Percentiles rank a stretch among this genome's conserved stretches.
These are phyloP conservation scores for Vitis rotundifolia DNA, from an alignment of 164 flowering plant species.

Conservation along the genomic window DNA sequence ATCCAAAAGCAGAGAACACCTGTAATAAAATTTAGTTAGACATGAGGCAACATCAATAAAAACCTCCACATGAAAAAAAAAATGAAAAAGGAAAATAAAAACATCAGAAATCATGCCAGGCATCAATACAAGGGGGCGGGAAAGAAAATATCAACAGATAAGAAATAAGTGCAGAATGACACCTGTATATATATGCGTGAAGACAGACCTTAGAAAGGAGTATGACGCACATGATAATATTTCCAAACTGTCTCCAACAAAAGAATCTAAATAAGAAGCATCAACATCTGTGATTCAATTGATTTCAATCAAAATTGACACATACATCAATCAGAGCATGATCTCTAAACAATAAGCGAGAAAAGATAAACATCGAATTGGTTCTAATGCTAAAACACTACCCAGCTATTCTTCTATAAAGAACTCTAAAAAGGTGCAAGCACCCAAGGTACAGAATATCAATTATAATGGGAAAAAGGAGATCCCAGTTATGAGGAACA, in stretches of 20 bases:
- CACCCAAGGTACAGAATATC: not conserved
- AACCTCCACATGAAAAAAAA: too few species aligned
- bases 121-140: not conserved
- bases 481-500: not conserved
- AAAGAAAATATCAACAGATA: constrained; percentile 22
- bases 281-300: constrained; percentile 39
- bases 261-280: constrained; percentile 39
- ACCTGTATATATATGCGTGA: constrained; percentile 43
- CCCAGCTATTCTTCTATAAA: not conserved
- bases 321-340: constrained; percentile 7
- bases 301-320: constrained; percentile 28
- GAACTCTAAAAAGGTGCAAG: not conserved
- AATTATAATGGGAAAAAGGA: not conserved
- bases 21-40: constrained; percentile 29
- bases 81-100: not conserved
- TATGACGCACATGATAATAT: constrained; percentile 47
- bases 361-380: not conserved
- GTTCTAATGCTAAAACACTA: not conserved
- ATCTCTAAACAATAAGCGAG: not conserved
- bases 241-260: constrained; percentile 54
- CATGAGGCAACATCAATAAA: not conserved
- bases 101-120: constrained; percentile 10
- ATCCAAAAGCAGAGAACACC: constrained; percentile 97
- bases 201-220: constrained; percentile 53
- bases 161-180: constrained; percentile 49